Evolutionary conservation across 148 eudicot genomes (phyloP).

Genomic region (Nepenthes mirabilis): DNA sequence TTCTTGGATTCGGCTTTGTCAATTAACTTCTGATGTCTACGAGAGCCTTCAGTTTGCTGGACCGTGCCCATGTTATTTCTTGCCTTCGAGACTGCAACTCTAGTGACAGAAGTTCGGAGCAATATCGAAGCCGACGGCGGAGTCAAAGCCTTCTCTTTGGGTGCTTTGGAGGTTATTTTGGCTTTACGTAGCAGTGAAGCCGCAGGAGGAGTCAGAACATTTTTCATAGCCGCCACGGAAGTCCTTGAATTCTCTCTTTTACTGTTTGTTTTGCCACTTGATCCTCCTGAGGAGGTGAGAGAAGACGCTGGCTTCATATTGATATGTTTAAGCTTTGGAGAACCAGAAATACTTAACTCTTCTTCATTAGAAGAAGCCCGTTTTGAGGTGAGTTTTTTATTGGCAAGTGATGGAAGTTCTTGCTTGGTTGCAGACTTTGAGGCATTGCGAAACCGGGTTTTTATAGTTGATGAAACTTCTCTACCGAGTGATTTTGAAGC

Average conservation of each 20-base stretch:
- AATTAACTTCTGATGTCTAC: constrained; percentile 18
- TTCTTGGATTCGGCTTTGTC: constrained; percentile 14
- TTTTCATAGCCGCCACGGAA: constrained; percentile 19
- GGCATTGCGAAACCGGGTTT: constrained; percentile 9
- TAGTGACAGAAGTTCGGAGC: constrained; percentile 10
- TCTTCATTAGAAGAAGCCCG: constrained; percentile 12
- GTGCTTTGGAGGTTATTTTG: constrained; percentile 19
- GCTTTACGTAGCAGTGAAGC: constrained; percentile 15
- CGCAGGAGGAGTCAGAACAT: constrained; percentile 11
- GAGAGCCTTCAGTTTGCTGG: constrained; percentile 13
- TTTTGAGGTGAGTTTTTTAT: constrained; percentile 12
- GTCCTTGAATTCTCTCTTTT: constrained; percentile 14
- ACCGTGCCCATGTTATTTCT: constrained; percentile 15
- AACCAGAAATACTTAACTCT: constrained; percentile 12
- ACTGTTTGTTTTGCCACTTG: constrained; percentile 12
- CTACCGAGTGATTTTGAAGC: constrained; percentile 2
- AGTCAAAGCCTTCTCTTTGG: constrained; percentile 16
- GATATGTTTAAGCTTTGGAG: constrained; percentile 8
- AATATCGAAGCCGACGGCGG: constrained; percentile 13
- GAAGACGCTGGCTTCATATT: constrained; percentile 21
- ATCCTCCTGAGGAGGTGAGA: constrained; percentile 8
- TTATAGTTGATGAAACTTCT: constrained; percentile 4
- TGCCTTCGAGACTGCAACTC: constrained; percentile 10
- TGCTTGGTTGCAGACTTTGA: constrained; percentile 19
- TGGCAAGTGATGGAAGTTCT: constrained; percentile 20